Evolutionary conservation across 306 rosid species (phyloP), one percentile per base, ranked within the genome.

Genomic region (Trifolium subterraneum): DNA sequence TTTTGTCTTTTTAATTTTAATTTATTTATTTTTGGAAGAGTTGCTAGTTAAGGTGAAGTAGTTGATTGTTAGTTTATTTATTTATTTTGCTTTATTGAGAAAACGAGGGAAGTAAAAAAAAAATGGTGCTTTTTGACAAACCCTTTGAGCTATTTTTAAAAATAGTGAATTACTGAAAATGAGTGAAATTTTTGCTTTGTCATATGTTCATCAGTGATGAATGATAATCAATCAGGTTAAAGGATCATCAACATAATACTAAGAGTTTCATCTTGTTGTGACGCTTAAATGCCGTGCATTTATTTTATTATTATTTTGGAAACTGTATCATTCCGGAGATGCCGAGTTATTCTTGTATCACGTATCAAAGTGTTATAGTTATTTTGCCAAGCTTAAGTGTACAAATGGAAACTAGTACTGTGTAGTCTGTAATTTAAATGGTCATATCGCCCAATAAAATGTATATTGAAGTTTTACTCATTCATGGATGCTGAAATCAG

Each of bases 101-200:
- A 68, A 76, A 50, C 29, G 29, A 51, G 12, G 65, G 35, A 44
- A 77, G 47, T 67, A 33, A 14, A 9, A 36, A 36, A 36, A 36
- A 36, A 36, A 19, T 64, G 14, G 23, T 41, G 78, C 10, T 42
- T 56, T 35, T 25, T 23, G 16, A 27, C 10, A 35, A 63, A 48
- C 50, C 33, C 19, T 23, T 27, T 15, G 48, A 48, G 23, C 20
- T 59, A 62, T 38, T 18, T 14, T 68, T 38, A 50, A 70, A 47
- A 7, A 44, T 48, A 11, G 42, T 73, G 35, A 56, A 19, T 58
- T 48, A 52, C 66, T 70, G 61, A 65, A 65, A 16, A 7, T 71
- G 36, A 60, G 35, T 33, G n/a, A n/a, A n/a, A n/a, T n/a, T 33
- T 18, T 70, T 51, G 64, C 47, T 51, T 38, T 8, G 6, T 38